Conservation (phyloP, 148 eudicot genomes). For the Camellia granthamiana region DNA sequence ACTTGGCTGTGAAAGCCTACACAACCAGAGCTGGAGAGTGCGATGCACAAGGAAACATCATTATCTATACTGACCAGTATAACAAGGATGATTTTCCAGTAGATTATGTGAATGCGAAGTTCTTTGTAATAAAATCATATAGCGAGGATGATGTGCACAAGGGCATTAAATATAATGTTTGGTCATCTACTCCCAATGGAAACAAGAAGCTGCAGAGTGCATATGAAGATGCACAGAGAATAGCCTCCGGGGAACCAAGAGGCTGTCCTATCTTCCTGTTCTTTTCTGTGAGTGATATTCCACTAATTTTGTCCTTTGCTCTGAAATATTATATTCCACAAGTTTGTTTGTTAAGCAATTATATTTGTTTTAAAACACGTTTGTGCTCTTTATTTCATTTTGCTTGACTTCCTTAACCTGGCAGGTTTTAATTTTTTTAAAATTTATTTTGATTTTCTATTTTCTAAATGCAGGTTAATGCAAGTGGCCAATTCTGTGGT, state of each 20-base stretch:
- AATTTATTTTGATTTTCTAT: background rate
- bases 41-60: slow-evolving; percentile 74
- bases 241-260: slow-evolving; percentile 52
- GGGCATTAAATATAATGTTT: slow-evolving; percentile 78
- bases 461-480: slow-evolving; percentile 61
- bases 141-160: slow-evolving; percentile 96
- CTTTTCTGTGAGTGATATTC: slow-evolving; percentile 58
- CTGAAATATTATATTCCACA: background rate
- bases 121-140: slow-evolving; percentile 83
- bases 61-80: slow-evolving; percentile 59
- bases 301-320: background rate
- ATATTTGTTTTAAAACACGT: background rate
- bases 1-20: slow-evolving; percentile 71
- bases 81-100: slow-evolving; percentile 63
- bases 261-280: slow-evolving; percentile 79
- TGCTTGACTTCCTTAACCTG: background rate
- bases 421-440: background rate
- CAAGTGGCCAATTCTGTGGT: slow-evolving; percentile 89
- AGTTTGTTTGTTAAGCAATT: background rate
- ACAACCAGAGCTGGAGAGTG: slow-evolving; percentile 63
- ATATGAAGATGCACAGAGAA: slow-evolving; percentile 65
- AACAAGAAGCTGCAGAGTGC: slow-evolving; percentile 75
- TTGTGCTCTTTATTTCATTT: background rate
- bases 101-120: slow-evolving; percentile 62
- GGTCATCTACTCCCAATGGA: slow-evolving; percentile 89